Evolutionary conservation across 129 eudicot species (phyloP), one percentile per base, ranked within the genome.

Genomic region (Calendula officinalis): DNA sequence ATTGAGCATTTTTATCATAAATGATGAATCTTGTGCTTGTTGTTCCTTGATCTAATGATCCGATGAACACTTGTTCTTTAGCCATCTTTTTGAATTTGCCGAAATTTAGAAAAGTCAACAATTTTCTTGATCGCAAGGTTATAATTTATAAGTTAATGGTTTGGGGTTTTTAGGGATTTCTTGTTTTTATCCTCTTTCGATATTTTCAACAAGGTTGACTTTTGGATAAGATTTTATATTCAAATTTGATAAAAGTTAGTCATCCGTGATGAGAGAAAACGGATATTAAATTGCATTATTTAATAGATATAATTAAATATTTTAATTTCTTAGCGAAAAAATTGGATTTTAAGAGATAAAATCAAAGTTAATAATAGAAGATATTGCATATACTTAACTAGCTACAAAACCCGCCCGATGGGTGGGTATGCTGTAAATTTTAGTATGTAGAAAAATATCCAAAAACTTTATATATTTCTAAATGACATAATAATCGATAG

Each of bases 11-110:
- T 8, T 70, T 54, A 47, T 94, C 94, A 56, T 94, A 94, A 56
- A 94, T 89, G 75, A 94, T 88, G 84, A 94, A 94, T 43, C 99
- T 67, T 8, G 99, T 89, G 75, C 99, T 94, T 56, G 99, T 94
- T 27, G 99, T 94, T 39, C 99, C 99, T 75, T 89, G 99, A 82
- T 94, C 99, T 43, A 94, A 72, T 6, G 99, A 86, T 7, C 97
- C 99, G 38, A 94, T 76, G 72, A 79, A 88, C 6, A 68, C 82
- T 27, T 74, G 75, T 53, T 69, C 51, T 14, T 77, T 78, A 12
- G 89, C 63, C 98, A 92, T 94, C 73, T 71, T 67, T 3, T 34
- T 50, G 33, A 9, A 5, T 15, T 10, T 37, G 68, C 39, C 38
- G 56, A 40, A 49, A 32, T 10, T 50, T 5, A 35, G 53, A 32